Evolutionary conservation across 1,284 basidiomycete species (phyloP), one percentile per base, ranked within the genome.

Genomic region (Melanopsichium pennsylvanicum): DNA sequence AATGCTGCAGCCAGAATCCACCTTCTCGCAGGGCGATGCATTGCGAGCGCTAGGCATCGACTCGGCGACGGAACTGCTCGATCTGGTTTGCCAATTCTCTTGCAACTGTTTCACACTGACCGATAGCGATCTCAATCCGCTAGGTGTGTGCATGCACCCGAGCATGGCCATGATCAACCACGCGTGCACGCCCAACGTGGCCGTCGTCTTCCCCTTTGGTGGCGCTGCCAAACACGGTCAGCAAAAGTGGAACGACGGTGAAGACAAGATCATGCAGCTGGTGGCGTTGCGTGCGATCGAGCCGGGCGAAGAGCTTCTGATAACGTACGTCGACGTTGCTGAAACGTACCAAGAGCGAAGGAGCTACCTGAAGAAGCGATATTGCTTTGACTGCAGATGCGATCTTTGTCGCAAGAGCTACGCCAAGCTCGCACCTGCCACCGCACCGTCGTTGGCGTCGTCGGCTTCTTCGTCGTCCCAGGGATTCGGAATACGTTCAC

Each of bases 21-120:
- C 25, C 22, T 66, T 66, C 19, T 59, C 62, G 32, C 55, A 66
- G 29, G 56, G 49, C 16, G 49, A 61, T 15, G 64, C 56, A 19
- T 16, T 68, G 54, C 58, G 51, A 23, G 58, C 49, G 26, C 45
- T 68, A 4, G 64, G 64, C 42, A 46, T 68, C 39, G 58, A 58
- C 31, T 60, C 54, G 42, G 64, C 64, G 12, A 58, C 58, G 15
- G 52, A 61, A 6, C 34, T 68, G 58, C 54, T 68, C 21, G 64
- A 68, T 23, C 42, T 61, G 4, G 64, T 68, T 21, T 60, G 57
- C n/a, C 71, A 95, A 90, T 92, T 95, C 78, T 85, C 87, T 8
- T 89, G 90, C 5, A 97, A 97, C 79, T 89, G 93, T 0, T 91
- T 96, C 78, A 89, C 92, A 0, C 84, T 95, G 11, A 88, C 91